Base-by-base conservation (phyloP, 2,329 filamentous ascomycete species). In the Pseudogymnoascus sp. region DNA sequence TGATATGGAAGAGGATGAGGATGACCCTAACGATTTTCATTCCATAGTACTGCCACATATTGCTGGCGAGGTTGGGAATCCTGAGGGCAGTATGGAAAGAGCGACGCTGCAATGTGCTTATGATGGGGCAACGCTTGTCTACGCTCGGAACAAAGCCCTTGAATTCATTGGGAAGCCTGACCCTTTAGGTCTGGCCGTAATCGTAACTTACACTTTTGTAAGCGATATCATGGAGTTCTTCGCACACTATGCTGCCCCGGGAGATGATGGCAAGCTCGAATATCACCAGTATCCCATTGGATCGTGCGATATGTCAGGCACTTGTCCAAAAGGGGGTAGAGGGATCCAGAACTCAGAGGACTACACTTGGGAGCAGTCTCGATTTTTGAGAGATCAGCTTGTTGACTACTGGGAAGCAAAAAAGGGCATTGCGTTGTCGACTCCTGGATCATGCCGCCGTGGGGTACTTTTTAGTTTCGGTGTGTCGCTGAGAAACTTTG, bases 131-230 rank as follows among this genome's bases (percentile, higher is more conserved):
- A 61, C 45, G 58, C 59, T 65, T 57, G 63, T 64, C 59, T 63
- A 66, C 55, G 60, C 56, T 35, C 61, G 62, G 59, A 63, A 64
- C 61, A 7, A 63, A 59, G 64, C 63, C 52, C 59, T 30, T 61
- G 61, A 48, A 52, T 63, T 60, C 37, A 57, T 65, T n/a, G 18
- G 59, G 5, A 61, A 30, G 13, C 62, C 59, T 52, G 63, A 66
- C 57, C 62, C 60, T 60, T 13, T 57, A 21, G 56, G 60, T 18
- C 34, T 58, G 60, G 48, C 62, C 48, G 52, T 23, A 58, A 59
- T 65, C 38, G 30, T n/a, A 26, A 66, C 63, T 56, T 65, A 65
- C 37, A 62, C 64, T 61, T 63, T 61, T 28, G 61, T 65, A 48
- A 61, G 61, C 37, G 62, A 60, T 30, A 63, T 21, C 21, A 57